Conservation (phyloP, 495 filamentous ascomycete genomes). For the Aspergillus steynii region DNA sequence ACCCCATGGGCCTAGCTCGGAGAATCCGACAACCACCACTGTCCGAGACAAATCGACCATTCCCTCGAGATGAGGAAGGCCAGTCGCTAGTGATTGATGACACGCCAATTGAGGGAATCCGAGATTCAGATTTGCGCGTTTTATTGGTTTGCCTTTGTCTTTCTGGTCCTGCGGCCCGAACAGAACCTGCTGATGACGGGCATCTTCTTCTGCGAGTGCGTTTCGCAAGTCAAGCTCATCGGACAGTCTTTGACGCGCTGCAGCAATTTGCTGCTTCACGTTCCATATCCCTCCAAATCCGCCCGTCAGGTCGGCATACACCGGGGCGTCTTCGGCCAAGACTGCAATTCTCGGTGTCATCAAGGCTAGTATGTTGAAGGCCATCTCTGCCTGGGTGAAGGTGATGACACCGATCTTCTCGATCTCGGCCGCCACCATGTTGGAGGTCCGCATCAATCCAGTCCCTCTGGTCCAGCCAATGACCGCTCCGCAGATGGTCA, state of each 20-base stretch:
- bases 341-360: conserved; percentile 92
- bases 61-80: conserved; percentile 61
- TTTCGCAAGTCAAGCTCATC: conserved; percentile 63
- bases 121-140: conserved; percentile 89
- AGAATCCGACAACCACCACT: conserved; percentile 93
- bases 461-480: conserved; percentile 99
- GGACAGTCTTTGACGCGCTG: conserved; percentile 80
- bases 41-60: conserved; percentile 98
- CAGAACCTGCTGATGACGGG: conserved; percentile 9
- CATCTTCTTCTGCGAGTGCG: conserved; percentile 18
- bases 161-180: conserved; percentile 78
- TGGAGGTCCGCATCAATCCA: conserved; percentile 95
- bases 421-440: conserved; percentile 91
- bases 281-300: conserved; percentile 22
- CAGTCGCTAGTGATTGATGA: conserved; percentile 62
- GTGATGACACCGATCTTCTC: conserved; percentile 95
- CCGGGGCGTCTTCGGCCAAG: conserved; percentile 56
- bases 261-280: conserved; percentile 20
- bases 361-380: conserved; percentile 93
- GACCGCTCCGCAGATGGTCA: conserved; percentile 96
- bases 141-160: conserved; percentile 35
- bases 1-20: conserved; percentile 96
- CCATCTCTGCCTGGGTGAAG: conserved; percentile 99
- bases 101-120: conserved; percentile 72
- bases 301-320: conserved; percentile 30